Percentiles rank a stretch among this genome's conserved stretches.
Conservation (phyloP, 768 basidiomycete species). For the Panaeolus papilionaceus region DNA sequence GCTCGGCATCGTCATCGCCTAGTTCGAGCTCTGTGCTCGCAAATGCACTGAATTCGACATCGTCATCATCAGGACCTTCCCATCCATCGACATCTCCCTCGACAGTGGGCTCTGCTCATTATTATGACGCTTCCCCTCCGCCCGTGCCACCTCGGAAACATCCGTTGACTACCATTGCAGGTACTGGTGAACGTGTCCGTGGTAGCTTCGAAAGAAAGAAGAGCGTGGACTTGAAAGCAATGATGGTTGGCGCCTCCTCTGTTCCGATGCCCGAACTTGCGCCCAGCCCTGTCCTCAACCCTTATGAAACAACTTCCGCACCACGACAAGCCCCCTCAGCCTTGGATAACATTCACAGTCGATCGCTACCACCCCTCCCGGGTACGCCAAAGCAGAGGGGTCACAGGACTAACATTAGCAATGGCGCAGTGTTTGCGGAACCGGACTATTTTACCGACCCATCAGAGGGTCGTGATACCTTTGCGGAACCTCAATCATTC, state of each 20-base stretch:
- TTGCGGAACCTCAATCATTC: neutral
- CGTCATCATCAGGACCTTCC: constrained; percentile 20
- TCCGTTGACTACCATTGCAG: constrained; percentile 26
- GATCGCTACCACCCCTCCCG: neutral
- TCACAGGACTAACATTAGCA: neutral
- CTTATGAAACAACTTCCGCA: neutral
- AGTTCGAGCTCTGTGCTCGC: constrained; percentile 31
- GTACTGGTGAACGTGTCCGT: constrained; percentile 21
- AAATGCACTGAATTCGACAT: constrained; percentile 29
- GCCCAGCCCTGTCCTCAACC: neutral
- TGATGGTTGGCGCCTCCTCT: neutral
- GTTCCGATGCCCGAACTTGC: neutral
- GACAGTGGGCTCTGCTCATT: constrained; percentile 20
- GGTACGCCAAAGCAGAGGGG: neutral
- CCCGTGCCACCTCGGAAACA: constrained; percentile 31
- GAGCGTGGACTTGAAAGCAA: constrained; percentile 25
- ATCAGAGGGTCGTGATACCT: constrained; percentile 1
- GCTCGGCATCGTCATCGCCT: constrained; percentile 37
- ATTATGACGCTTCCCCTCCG: constrained; percentile 20
- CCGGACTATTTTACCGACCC: constrained; percentile 8
- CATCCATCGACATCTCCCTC: constrained; percentile 17
- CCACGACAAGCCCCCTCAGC: neutral
- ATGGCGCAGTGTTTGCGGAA: neutral
- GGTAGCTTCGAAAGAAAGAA: constrained; percentile 27
- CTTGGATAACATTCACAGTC: neutral